A percentile compares a stretch with the other conserved stretches of the same genome.
These are phyloP conservation scores for Chalciporus chontae DNA, from an alignment of 768 basidiomycete genomes.

Conservation along the genomic window DNA sequence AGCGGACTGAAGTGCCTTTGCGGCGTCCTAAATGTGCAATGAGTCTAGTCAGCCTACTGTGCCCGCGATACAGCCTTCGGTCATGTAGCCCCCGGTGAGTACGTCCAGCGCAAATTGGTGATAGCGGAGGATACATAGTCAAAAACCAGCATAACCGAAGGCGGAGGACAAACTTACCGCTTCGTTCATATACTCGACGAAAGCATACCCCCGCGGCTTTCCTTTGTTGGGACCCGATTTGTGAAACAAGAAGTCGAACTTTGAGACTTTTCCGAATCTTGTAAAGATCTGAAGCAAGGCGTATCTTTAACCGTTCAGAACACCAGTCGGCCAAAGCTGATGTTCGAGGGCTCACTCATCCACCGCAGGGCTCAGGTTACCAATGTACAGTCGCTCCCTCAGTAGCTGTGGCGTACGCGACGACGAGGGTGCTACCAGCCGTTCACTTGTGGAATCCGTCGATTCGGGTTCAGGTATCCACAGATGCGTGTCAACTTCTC, in stretches of 20 bases:
- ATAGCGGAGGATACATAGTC: slow-evolving; percentile 23
- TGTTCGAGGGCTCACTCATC: slow-evolving; percentile 64
- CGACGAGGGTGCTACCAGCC: slow-evolving; percentile 15
- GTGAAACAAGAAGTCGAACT: slow-evolving; percentile 94
- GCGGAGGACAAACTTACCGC: slow-evolving; percentile 56
- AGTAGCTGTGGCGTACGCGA: slow-evolving; percentile 33
- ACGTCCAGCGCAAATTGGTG: slow-evolving; percentile 18
- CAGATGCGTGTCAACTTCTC: slow-evolving; percentile 19
- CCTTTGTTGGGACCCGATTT: slow-evolving; percentile 86
- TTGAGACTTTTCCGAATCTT: slow-evolving; percentile 88
- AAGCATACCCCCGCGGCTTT: slow-evolving; percentile 94
- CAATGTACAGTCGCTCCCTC: slow-evolving; percentile 83
- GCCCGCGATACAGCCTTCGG: slow-evolving; percentile 17
- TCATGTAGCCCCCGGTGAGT: slow-evolving; percentile 13
- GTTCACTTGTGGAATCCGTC: slow-evolving; percentile 13
- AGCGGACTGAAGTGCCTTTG: slow-evolving; percentile 66
- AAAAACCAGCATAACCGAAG: slow-evolving; percentile 24
- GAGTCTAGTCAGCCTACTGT: slow-evolving; percentile 18
- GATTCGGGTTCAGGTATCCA: slow-evolving; percentile 32
- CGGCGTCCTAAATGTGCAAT: slow-evolving; percentile 66
- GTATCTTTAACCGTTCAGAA: slow-evolving; percentile 51
- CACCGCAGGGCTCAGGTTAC: slow-evolving; percentile 82
- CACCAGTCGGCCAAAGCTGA: background rate
- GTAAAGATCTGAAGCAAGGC: slow-evolving; percentile 86
- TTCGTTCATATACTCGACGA: slow-evolving; percentile 77